phyloP scores from a whole-genome alignment of 2,329 filamentous ascomycete species.

The Orbilia oligospora region DNA sequence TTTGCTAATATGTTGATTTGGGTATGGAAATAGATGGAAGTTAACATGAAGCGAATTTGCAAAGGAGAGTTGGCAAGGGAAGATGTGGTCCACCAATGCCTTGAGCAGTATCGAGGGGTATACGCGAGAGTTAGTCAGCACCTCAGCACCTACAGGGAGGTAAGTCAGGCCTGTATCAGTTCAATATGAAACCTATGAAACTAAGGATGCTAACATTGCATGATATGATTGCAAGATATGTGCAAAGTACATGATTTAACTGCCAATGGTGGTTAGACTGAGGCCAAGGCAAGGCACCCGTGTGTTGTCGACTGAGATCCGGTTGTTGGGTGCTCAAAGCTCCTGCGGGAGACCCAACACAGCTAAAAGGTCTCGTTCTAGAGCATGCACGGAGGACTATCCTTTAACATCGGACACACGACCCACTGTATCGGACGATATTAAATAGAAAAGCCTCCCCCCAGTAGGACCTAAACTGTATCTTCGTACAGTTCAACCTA shows the following conservation, averaged over 20 bases:
- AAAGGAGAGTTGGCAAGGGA: conserved; percentile 83
- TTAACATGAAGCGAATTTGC: conserved; percentile 96
- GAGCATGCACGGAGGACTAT: neutral
- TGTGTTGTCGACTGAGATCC: conserved; percentile 14
- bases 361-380: neutral
- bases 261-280: conserved; percentile 26
- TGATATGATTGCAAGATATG: conserved; percentile 27
- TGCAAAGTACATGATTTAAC: conserved; percentile 32
- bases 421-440: conserved; percentile 6
- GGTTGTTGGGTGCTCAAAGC: too few relatives aligned
- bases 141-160: conserved; percentile 70
- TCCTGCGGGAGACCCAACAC: neutral
- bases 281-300: conserved; percentile 9
- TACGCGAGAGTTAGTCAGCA: conserved; percentile 85
- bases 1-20: neutral
- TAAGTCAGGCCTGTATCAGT: conserved; percentile 70
- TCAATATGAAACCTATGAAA: neutral
- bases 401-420: neutral
- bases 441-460: neutral
- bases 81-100: conserved; percentile 83
- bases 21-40: conserved; percentile 77
- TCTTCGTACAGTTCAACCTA: neutral
- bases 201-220: conserved; percentile 8
- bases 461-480: neutral
- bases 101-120: conserved; percentile 87